Evolutionary conservation across 805 yeast genomes (phyloP).

Genomic region (Lipomyces yamanashiensis): DNA sequence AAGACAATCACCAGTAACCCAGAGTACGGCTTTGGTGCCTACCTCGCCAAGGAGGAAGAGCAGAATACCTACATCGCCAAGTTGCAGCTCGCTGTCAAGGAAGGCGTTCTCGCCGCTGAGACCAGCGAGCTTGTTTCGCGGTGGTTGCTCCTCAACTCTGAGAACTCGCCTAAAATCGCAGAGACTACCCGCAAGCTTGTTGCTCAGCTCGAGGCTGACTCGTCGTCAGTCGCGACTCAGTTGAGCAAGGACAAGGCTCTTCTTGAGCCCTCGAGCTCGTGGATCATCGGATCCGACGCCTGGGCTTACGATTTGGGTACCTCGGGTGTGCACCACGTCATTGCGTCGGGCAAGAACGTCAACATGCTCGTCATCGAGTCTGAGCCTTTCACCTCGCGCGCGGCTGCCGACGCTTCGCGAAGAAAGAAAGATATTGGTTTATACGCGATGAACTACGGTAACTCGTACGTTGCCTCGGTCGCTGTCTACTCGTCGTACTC

Average conservation of each 20-base stretch:
- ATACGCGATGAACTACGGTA: slow-evolving; percentile 91
- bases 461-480: slow-evolving; percentile 88
- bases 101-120: slow-evolving; percentile 48
- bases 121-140: slow-evolving; percentile 63
- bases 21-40: slow-evolving; percentile 86
- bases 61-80: slow-evolving; percentile 52
- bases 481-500: slow-evolving; percentile 94
- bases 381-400: slow-evolving; percentile 62
- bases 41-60: slow-evolving; percentile 60
- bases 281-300: slow-evolving; percentile 93
- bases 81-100: slow-evolving; percentile 50
- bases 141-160: slow-evolving; percentile 61
- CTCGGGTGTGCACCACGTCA: slow-evolving; percentile 85
- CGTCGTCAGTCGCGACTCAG: slow-evolving; percentile 50
- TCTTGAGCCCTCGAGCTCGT: slow-evolving; percentile 58
- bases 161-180: slow-evolving; percentile 20
- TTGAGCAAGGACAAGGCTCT: slow-evolving; percentile 54
- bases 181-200: slow-evolving; percentile 44
- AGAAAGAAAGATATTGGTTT: slow-evolving; percentile 92
- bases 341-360: slow-evolving; percentile 74
- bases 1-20: slow-evolving; percentile 56
- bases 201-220: slow-evolving; percentile 44
- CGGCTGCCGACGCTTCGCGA: slow-evolving; percentile 39
- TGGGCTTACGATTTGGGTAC: slow-evolving; percentile 94
- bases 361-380: slow-evolving; percentile 88